A percentile compares a stretch with the other conserved stretches of the same genome.
These are phyloP conservation scores for Suillus americanus DNA, from an alignment of 768 basidiomycete species.

Conservation along the genomic window DNA sequence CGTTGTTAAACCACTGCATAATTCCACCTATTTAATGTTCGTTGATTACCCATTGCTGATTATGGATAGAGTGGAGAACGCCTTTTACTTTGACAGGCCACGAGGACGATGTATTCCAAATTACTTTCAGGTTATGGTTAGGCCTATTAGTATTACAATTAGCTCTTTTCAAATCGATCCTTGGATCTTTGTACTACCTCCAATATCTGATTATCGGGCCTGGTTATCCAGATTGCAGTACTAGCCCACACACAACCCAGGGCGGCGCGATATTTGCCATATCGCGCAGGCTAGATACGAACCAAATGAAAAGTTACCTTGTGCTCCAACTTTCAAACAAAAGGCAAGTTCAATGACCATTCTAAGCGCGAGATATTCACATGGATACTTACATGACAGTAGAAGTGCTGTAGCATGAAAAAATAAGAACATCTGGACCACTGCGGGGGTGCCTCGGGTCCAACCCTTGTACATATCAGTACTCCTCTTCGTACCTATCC, in stretches of 20 bases:
- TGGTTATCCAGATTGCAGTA: neutral
- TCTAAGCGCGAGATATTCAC: neutral
- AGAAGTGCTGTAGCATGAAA: neutral
- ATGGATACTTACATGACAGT: neutral
- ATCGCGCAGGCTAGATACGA: neutral
- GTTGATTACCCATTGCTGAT: neutral
- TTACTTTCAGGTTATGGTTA: neutral
- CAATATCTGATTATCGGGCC: neutral
- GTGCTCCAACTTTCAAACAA: neutral
- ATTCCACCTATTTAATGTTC: neutral
- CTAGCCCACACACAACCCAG: neutral
- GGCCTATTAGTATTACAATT: neutral
- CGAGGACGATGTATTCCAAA: constrained; percentile 7
- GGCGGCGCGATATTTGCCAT: neutral
- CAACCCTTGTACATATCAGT: constrained; percentile 10
- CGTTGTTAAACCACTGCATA: neutral
- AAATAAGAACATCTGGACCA: neutral
- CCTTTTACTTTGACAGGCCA: constrained; percentile 4
- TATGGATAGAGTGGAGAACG: neutral
- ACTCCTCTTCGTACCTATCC: constrained; percentile 33
- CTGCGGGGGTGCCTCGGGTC: neutral
- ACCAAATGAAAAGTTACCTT: neutral
- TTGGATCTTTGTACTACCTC: neutral
- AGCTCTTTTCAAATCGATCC: neutral
- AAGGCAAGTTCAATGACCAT: neutral